Conservation (phyloP, 2,329 filamentous ascomycete species). For the Aspergillus carbonarius region DNA sequence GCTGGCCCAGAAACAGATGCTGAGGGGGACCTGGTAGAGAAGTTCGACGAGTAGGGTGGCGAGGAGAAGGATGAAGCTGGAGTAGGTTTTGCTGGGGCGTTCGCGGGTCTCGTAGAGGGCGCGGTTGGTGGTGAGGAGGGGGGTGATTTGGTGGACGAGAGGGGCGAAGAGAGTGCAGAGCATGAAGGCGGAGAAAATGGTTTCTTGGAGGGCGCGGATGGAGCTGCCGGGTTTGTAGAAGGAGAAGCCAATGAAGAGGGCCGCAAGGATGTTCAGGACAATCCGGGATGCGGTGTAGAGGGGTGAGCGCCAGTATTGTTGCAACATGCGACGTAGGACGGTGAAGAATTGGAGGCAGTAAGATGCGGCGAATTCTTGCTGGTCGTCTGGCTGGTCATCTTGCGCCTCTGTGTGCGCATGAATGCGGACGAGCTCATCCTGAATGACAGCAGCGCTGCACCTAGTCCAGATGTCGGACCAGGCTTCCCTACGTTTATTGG, state of each 20-base stretch:
- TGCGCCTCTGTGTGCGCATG: slow-evolving; percentile 47
- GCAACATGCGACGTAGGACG: slow-evolving; percentile 72
- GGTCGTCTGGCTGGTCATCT: slow-evolving; percentile 43
- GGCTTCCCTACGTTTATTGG: slow-evolving; percentile 41
- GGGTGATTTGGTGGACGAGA: slow-evolving; percentile 58
- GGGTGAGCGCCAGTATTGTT: slow-evolving; percentile 87
- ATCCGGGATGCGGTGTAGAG: slow-evolving; percentile 81
- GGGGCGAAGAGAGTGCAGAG: slow-evolving; percentile 67
- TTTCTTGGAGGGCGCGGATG: slow-evolving; percentile 76
- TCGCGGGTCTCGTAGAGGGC: slow-evolving; percentile 82
- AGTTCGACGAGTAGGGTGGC: slow-evolving; percentile 81
- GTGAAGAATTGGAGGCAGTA: slow-evolving; percentile 64
- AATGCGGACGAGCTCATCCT: slow-evolving; percentile 58
- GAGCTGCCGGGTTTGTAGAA: slow-evolving; percentile 71
- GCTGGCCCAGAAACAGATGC: slow-evolving; percentile 70
- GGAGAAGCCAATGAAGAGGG: slow-evolving; percentile 78
- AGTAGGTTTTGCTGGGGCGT: slow-evolving; percentile 78
- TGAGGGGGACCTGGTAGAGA: slow-evolving; percentile 76
- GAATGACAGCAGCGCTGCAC: slow-evolving; percentile 55
- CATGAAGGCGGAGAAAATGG: slow-evolving; percentile 84
- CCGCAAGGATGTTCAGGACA: slow-evolving; percentile 59
- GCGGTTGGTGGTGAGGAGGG: slow-evolving; percentile 78
- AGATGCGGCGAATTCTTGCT: slow-evolving; percentile 74
- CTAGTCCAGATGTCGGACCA: slow-evolving; percentile 63
- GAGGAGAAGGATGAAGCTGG: slow-evolving; percentile 82